Base-by-base conservation (phyloP, 1,139 yeast genomes). In the Barnettozyma hawaiiensis region DNA sequence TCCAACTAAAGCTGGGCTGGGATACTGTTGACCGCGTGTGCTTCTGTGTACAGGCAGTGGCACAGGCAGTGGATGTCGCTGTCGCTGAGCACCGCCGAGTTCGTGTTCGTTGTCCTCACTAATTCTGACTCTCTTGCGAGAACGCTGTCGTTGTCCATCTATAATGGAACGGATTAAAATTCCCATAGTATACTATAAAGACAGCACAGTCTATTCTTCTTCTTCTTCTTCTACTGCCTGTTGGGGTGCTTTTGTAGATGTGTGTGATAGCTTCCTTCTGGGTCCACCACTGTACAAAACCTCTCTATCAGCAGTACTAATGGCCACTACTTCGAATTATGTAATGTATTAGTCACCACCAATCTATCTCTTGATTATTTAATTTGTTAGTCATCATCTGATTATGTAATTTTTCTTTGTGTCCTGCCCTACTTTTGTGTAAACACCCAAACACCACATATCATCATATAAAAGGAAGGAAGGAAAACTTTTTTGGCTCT, bases 101-200 rank as follows among this genome's bases (percentile, higher is more conserved):
- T n/a, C n/a, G n/a, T n/a, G 28, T 11, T 26, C 33, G 21, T 21
- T 31, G 26, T 33, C 36, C 15, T 41, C 43, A n/a, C 40, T 29
- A 26, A 41, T 41, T 16, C 43, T 35, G n/a, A 41, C 43, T 19
- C 43, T 16, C 26, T 41, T 41, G 27, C 31, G 29, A 16, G 18
- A 31, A 18, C 26, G 31, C 28, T 34, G 37, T 11, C 28, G 19
- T 34, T 34, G 37, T 2, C 28, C 37, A 15, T 23, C 37, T 14
- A 22, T 34, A 12, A 40, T 37, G 19, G 40, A 26, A 10, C 27
- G 31, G 7, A 45, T 32, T 4, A 31, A 33, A 11, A 45, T 33
- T 2, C 47, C 47, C 47, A 45, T 45, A n/a, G n/a, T n/a, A n/a
- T n/a, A n/a, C n/a, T n/a, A n/a, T n/a, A n/a, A n/a, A n/a, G n/a